A percentile compares a stretch with the other conserved stretches of the same genome.
phyloP scores from a whole-genome alignment of 176 grass and related monocot species.

The Avena eriantha region DNA sequence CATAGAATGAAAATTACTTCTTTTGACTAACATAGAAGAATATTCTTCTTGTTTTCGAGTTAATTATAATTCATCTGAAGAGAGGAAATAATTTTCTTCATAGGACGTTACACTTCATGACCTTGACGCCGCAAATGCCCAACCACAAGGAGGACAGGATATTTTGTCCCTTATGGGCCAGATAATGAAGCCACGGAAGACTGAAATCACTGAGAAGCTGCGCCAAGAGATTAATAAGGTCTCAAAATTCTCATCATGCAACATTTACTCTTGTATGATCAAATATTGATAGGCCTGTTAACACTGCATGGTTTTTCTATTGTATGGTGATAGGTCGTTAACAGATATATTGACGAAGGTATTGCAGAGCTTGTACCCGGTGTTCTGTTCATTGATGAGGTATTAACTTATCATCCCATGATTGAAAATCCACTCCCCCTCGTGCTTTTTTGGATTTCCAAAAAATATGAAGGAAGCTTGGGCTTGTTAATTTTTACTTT shows the following conservation, averaged over 20 bases:
- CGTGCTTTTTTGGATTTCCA: constrained; percentile 1
- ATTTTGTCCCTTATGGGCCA: constrained; percentile 97
- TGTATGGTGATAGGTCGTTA: constrained; percentile 70
- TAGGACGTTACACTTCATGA: constrained; percentile 97
- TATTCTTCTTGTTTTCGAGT: constrained; percentile 8
- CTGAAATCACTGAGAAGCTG: constrained; percentile 96
- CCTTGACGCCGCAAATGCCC: constrained; percentile 97
- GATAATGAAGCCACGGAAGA: constrained; percentile 97
- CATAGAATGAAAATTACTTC: neutral
- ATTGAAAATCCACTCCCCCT: constrained; percentile 13
- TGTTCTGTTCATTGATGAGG: constrained; percentile 97
- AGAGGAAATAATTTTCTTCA: constrained; percentile 31
- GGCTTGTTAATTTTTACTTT: neutral
- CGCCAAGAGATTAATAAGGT: constrained; percentile 98
- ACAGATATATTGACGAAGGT: constrained; percentile 93
- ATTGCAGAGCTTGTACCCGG: constrained; percentile 96
- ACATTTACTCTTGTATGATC: constrained; percentile 15
- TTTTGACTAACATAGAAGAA: neutral
- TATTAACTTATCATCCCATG: constrained; percentile 40
- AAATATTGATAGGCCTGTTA: constrained; percentile 9
- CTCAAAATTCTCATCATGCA: constrained; percentile 18
- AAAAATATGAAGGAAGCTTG: neutral
- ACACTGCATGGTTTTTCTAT: constrained; percentile 19
- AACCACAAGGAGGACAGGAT: constrained; percentile 96
- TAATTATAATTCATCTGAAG: neutral